A percentile compares a stretch with the other conserved stretches of the same genome.
Evolutionary conservation across 805 yeast species (phyloP).

Genomic region (Tetrapisispora phaffii): DNA sequence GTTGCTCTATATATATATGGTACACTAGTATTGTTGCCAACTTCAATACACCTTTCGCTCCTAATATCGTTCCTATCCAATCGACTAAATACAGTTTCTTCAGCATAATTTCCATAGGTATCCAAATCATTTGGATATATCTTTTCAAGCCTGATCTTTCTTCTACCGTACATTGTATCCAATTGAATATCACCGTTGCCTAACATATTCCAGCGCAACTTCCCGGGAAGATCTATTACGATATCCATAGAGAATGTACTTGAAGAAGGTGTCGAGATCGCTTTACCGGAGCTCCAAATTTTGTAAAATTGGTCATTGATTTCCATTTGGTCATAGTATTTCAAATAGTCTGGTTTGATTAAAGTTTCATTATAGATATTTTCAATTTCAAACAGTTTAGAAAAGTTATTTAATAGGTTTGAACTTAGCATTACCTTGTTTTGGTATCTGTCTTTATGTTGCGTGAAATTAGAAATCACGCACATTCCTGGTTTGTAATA

Average conservation of each 20-base stretch:
- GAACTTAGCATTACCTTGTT: constrained; percentile 31
- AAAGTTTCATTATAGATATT: constrained; percentile 33
- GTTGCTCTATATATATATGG: constrained; percentile 4
- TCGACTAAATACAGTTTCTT: constrained; percentile 13
- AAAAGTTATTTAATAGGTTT: constrained; percentile 29
- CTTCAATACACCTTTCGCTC: constrained; percentile 8
- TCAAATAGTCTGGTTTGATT: constrained; percentile 33
- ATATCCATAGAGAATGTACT: constrained; percentile 25
- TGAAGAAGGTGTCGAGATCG: constrained; percentile 10
- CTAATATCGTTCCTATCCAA: constrained; percentile 5
- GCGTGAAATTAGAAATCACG: constrained; percentile 11
- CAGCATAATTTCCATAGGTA: constrained; percentile 28
- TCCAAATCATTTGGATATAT: constrained; percentile 35
- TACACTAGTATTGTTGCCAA: neutral
- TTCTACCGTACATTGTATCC: constrained; percentile 33
- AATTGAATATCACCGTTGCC: constrained; percentile 8
- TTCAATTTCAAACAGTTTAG: constrained; percentile 39
- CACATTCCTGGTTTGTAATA: neutral
- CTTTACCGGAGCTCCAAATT: constrained; percentile 17
- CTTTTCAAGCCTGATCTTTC: constrained; percentile 40
- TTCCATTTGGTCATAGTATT: constrained; percentile 23
- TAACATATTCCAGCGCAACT: constrained; percentile 3
- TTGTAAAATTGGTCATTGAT: constrained; percentile 27
- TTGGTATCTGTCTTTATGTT: neutral
- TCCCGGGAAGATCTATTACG: constrained; percentile 18